These are phyloP conservation scores for Thelonectria olida DNA, from an alignment of 2,329 filamentous ascomycete genomes.

Conservation along the genomic window DNA sequence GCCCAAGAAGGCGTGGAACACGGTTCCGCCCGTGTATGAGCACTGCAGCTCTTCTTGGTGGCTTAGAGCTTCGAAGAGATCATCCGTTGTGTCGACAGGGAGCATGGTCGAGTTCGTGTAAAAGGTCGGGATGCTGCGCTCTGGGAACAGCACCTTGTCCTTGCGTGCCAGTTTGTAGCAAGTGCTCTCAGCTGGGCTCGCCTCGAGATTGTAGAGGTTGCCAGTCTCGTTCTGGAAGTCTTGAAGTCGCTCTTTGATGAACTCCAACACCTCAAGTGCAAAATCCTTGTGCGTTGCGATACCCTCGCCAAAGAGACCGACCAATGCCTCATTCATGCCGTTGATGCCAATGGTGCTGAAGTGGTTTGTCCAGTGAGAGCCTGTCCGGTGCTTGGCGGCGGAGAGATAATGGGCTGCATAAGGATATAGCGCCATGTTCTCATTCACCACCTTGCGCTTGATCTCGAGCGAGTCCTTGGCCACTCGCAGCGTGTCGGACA, in stretches of 20 bases:
- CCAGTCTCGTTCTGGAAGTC: conserved; percentile 31
- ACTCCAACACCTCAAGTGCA: conserved; percentile 25
- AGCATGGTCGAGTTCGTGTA: conserved; percentile 40
- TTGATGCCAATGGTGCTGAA: conserved; percentile 38
- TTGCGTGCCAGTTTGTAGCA: conserved; percentile 35
- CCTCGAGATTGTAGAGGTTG: conserved; percentile 34
- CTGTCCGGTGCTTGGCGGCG: conserved; percentile 32
- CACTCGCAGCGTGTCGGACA: conserved; percentile 20
- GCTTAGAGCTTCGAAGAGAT: conserved; percentile 31
- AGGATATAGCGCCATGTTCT: conserved; percentile 28
- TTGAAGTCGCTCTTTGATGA: conserved; percentile 34
- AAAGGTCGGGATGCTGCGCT: conserved; percentile 16
- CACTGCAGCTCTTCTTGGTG: conserved; percentile 36
- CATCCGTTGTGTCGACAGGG: conserved; percentile 32
- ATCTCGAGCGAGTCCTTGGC: conserved; percentile 36
- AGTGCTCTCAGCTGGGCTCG: conserved; percentile 35
- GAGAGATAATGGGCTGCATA: conserved; percentile 34
- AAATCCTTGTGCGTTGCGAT: conserved; percentile 16
- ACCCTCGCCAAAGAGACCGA: conserved; percentile 11
- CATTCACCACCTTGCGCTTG: conserved; percentile 29
- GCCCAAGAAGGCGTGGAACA: conserved; percentile 36
- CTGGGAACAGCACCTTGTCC: conserved; percentile 31
- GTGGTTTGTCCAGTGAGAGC: conserved; percentile 37
- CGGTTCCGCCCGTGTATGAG: conserved; percentile 35
- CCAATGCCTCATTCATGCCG: conserved; percentile 34